Conservation (phyloP, 164 flowering plant genomes). For the Pachysandra terminalis region DNA sequence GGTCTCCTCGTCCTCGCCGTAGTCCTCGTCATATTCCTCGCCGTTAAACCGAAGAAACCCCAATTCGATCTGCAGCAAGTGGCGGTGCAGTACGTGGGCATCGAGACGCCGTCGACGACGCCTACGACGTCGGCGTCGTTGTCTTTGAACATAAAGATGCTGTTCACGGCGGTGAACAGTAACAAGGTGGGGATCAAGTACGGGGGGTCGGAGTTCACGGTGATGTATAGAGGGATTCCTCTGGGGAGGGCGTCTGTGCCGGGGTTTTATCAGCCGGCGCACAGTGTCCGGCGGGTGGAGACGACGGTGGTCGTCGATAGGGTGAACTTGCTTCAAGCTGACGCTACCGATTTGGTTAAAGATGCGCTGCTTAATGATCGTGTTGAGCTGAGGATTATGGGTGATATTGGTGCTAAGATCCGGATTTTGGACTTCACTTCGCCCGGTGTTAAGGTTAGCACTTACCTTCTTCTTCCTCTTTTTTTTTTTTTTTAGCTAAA, state of each 20-base stretch:
- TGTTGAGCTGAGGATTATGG: constrained; percentile 75
- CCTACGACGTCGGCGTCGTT: constrained; percentile 43
- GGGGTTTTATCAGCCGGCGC: constrained; percentile 83
- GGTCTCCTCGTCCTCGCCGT: constrained; percentile 68
- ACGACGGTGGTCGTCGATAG: constrained; percentile 68
- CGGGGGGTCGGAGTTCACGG: constrained; percentile 71
- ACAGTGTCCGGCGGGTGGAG: constrained; percentile 56
- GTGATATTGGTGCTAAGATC: constrained; percentile 92
- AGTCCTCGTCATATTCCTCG: constrained; percentile 66
- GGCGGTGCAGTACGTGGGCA: constrained; percentile 80
- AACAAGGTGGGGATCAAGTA: constrained; percentile 96
- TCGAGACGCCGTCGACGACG: constrained; percentile 24
- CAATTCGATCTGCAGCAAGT: constrained; percentile 89
- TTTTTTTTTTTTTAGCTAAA: background rate
- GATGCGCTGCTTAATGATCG: constrained; percentile 85
- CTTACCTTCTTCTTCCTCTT: background rate
- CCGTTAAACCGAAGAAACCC: constrained; percentile 90
- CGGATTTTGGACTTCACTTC: constrained; percentile 72
- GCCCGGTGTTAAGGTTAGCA: constrained; percentile 77
- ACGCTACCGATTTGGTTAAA: constrained; percentile 70
- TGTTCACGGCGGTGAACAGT: constrained; percentile 84
- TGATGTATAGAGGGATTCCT: constrained; percentile 92
- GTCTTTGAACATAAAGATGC: constrained; percentile 60
- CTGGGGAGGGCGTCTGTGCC: constrained; percentile 73
- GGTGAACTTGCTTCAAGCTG: constrained; percentile 62